Evolutionary conservation across 805 yeast genomes (phyloP), one percentile per base, ranked within the genome.

Genomic region (Saturnispora galanensis): DNA sequence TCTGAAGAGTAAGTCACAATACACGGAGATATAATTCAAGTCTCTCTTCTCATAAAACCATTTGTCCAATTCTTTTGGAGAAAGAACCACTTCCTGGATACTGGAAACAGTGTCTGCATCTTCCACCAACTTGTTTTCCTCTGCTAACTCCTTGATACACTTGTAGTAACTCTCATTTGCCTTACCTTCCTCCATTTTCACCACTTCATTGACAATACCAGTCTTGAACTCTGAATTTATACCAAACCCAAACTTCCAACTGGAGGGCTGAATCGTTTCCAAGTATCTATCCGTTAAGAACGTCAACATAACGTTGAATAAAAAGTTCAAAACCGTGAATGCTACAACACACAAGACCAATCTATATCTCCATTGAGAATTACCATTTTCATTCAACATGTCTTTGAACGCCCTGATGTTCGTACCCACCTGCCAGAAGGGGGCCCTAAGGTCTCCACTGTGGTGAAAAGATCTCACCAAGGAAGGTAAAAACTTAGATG

Each of bases 281-380:
- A 64, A 46, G 38, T 63, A 64, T 12, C 56, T 32, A 26, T 60
- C 57, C 0, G 66, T 60, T 18, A 64, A 50, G 4, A 57, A 53
- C 3, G 61, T 52, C 47, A 64, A 50, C 66, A 64, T 60, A 1
- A 60, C 45, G 49, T 64, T 64, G 52, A 64, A 64, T 4, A 56
- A 26, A 34, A 63, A 52, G 36, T 61, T 65, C 53, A 74, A 64
- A 3, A 70, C 58, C 28, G 68, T 52, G 52, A 70, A 74, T 18
- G 66, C 55, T 3, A 69, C 55, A 31, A 74, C 60, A 11, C 74
- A 69, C 34, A 65, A 38, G 42, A 74, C 60, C 1, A 76, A 56
- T 51, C 71, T 62, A 46, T 62, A 64, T 58, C 76, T 65, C 53
- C 73, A 64, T 5, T 71, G 64, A 15, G 70, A 55, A 38, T 68